Percentiles rank a stretch among this genome's conserved stretches.
Evolutionary conservation across 78 protist genomes (phyloP).

Genomic region (Polysphondylium violaceum): DNA sequence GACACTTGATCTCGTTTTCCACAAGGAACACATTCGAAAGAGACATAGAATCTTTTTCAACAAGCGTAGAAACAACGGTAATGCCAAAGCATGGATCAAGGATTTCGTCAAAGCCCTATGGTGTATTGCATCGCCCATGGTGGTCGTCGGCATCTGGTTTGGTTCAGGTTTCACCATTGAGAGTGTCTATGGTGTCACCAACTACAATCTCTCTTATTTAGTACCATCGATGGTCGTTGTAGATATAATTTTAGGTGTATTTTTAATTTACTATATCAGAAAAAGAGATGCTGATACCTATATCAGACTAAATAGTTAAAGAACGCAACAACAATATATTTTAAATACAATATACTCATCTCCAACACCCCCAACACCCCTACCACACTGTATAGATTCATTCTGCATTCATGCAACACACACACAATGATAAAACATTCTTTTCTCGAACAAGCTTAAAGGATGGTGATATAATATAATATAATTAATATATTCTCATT

Average conservation of each 20-base stretch:
- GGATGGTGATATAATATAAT: too few relatives aligned
- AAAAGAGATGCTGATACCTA: slow-evolving; percentile 16
- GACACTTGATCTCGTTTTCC: slow-evolving; percentile 24
- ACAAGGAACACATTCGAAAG: slow-evolving; percentile 47
- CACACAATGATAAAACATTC: too few relatives aligned
- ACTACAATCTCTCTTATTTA: slow-evolving; percentile 26
- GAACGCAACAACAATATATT: background rate
- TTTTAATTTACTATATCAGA: slow-evolving; percentile 18
- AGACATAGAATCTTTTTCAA: slow-evolving; percentile 46
- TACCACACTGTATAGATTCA: too few relatives aligned
- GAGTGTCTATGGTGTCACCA: slow-evolving; percentile 49
- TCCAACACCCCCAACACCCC: too few relatives aligned
- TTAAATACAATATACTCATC: too few relatives aligned
- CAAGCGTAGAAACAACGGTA: background rate
- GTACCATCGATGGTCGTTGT: slow-evolving; percentile 34
- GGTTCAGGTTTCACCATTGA: slow-evolving; percentile 34
- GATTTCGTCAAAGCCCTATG: slow-evolving; percentile 40
- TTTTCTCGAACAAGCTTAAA: too few relatives aligned
- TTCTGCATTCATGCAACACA: too few relatives aligned
- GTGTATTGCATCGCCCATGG: slow-evolving; percentile 20
- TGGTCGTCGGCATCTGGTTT: slow-evolving; percentile 35
- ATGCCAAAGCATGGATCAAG: background rate
- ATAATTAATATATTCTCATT: too few relatives aligned
- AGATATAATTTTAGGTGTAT: slow-evolving; percentile 23
- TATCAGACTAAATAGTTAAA: slow-evolving; percentile 37